Evolutionary conservation across 2,329 filamentous ascomycete genomes (phyloP).

Genomic region (Fusarium sulawesiense): DNA sequence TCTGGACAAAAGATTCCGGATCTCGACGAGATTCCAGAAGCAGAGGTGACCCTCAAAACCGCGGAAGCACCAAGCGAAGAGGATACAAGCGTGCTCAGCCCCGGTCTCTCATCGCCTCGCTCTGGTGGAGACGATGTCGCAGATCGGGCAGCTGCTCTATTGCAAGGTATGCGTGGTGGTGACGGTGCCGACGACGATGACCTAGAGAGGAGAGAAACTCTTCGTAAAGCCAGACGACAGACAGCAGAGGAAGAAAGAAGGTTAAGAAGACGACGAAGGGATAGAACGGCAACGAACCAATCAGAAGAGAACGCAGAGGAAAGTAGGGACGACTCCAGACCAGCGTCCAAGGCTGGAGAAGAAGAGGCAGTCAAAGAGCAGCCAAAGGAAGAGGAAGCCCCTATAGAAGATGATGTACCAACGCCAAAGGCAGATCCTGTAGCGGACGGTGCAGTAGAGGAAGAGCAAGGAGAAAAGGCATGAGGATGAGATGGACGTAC

Average conservation of each 20-base stretch:
- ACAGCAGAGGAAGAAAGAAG: slow-evolving; percentile 83
- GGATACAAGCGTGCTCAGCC: slow-evolving; percentile 64
- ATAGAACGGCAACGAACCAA: slow-evolving; percentile 62
- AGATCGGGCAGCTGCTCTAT: slow-evolving; percentile 81
- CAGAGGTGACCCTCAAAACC: slow-evolving; percentile 56
- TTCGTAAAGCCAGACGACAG: slow-evolving; percentile 72
- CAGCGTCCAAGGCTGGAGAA: slow-evolving; percentile 22
- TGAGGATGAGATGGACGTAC: slow-evolving; percentile 32
- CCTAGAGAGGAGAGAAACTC: slow-evolving; percentile 66
- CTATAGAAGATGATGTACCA: slow-evolving; percentile 34
- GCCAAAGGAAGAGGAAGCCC: slow-evolving; percentile 21
- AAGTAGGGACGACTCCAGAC: slow-evolving; percentile 38
- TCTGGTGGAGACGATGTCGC: slow-evolving; percentile 78
- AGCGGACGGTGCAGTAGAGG: slow-evolving; percentile 25
- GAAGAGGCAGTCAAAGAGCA: slow-evolving; percentile 28
- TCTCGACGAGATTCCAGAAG: slow-evolving; percentile 69
- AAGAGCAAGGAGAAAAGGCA: slow-evolving; percentile 41
- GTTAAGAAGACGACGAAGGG: slow-evolving; percentile 72
- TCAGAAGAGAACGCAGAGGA: slow-evolving; percentile 45
- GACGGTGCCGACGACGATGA: slow-evolving; percentile 66
- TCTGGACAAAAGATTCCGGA: slow-evolving; percentile 90
- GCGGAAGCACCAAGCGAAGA: slow-evolving; percentile 57
- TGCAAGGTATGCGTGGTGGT: slow-evolving; percentile 83
- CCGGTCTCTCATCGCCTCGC: slow-evolving; percentile 58
- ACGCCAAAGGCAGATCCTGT: slow-evolving; percentile 34